phyloP scores from a whole-genome alignment of 2,329 filamentous ascomycete species.

The Colletotrichum cuscutae region DNA sequence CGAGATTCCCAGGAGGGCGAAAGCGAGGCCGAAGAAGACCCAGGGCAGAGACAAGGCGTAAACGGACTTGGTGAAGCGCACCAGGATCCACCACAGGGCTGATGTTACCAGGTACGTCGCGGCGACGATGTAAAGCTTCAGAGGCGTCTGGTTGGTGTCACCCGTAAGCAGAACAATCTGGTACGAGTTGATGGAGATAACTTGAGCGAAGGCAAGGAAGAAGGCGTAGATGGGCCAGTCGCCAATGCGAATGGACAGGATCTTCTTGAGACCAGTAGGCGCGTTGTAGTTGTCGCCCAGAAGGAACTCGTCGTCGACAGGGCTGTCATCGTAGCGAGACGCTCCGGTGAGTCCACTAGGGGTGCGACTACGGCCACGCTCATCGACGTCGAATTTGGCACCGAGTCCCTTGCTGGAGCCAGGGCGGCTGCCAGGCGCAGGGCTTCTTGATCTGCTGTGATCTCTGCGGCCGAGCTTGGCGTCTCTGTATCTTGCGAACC shows the following conservation, averaged over 20 bases:
- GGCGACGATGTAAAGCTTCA: conserved; percentile 69
- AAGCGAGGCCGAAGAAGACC: conserved; percentile 70
- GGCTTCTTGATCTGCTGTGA: conserved; percentile 49
- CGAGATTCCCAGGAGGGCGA: conserved; percentile 70
- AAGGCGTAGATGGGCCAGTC: conserved; percentile 74
- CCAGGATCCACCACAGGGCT: conserved; percentile 71
- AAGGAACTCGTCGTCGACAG: conserved; percentile 57
- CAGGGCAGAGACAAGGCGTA: conserved; percentile 70
- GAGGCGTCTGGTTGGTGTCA: conserved; percentile 67
- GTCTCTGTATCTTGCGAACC: conserved; percentile 69
- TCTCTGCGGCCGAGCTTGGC: conserved; percentile 62
- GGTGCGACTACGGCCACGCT: conserved; percentile 38
- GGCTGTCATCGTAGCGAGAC: conserved; percentile 27
- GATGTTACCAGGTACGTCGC: conserved; percentile 68
- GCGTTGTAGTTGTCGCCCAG: conserved; percentile 66
- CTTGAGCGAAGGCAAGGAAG: conserved; percentile 69
- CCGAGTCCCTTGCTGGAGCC: conserved; percentile 36
- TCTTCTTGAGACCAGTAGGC: conserved; percentile 64
- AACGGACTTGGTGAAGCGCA: conserved; percentile 66
- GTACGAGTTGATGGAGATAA: conserved; percentile 74
- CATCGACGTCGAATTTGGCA: conserved; percentile 36
- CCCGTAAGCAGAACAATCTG: conserved; percentile 76
- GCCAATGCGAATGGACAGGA: conserved; percentile 64
- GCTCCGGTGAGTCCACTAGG: conserved; percentile 44
- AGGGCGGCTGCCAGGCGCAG: conserved; percentile 34